phyloP scores from a whole-genome alignment of 768 basidiomycete species.

The Trametes cingulata region DNA sequence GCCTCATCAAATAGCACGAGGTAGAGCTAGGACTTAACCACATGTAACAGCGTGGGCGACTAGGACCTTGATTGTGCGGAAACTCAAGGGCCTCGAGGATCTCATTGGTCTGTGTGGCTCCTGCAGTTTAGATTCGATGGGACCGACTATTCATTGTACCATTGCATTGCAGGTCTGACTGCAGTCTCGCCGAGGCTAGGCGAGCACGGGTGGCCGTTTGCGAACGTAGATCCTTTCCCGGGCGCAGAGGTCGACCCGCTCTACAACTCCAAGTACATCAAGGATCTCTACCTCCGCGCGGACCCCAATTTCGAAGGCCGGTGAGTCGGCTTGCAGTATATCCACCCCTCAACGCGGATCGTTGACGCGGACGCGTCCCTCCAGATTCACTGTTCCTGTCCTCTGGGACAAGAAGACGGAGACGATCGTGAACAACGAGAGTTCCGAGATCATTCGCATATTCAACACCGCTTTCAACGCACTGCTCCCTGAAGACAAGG shows the following conservation, averaged over 20 bases:
- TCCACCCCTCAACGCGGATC: no score
- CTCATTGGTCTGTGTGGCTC: slow-evolving; percentile 61
- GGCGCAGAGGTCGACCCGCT: slow-evolving; percentile 77
- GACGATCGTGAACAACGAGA: slow-evolving; percentile 95
- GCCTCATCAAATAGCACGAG: slow-evolving; percentile 25
- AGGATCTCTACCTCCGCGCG: slow-evolving; percentile 82
- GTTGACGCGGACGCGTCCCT: no score
- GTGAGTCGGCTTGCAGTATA: slow-evolving; percentile 34
- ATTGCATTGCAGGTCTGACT: slow-evolving; percentile 56
- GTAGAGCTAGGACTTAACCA: slow-evolving; percentile 1
- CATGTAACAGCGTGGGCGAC: slow-evolving; percentile 81
- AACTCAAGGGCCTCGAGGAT: slow-evolving; percentile 90
- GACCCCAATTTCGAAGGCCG: slow-evolving; percentile 72
- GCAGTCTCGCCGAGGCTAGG: slow-evolving; percentile 89
- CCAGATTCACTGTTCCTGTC: slow-evolving; percentile 80
- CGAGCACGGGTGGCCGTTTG: slow-evolving; percentile 84
- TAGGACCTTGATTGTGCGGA: slow-evolving; percentile 81
- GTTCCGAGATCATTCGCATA: slow-evolving; percentile 91
- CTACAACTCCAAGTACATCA: slow-evolving; percentile 67
- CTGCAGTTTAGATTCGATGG: neutral
- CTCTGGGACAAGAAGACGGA: slow-evolving; percentile 90
- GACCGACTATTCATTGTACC: neutral
- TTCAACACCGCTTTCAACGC: slow-evolving; percentile 87
- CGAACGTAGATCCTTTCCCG: slow-evolving; percentile 63
- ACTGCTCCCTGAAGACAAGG: slow-evolving; percentile 63